A percentile compares a stretch with the other conserved stretches of the same genome.
Conservation (phyloP, 306 rosid species). For the Medicago lupulina region DNA sequence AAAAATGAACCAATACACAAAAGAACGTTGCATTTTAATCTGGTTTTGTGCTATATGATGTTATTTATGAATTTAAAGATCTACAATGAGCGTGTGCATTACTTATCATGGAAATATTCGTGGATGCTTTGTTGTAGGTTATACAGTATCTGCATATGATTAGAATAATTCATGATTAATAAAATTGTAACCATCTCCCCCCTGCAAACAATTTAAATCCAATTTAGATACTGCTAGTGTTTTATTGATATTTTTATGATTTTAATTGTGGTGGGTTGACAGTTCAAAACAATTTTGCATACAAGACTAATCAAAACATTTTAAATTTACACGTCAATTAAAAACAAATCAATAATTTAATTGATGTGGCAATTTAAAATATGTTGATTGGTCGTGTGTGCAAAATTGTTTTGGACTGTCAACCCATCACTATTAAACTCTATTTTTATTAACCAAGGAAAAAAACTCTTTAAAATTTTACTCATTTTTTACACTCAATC, state of each 20-base stretch:
- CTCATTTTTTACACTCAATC: not conserved
- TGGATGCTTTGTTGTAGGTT: slow-evolving; percentile 13
- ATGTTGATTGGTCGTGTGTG: too few relatives aligned
- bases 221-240: not conserved
- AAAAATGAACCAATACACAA: slow-evolving; percentile 42
- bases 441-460: not conserved
- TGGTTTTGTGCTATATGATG: slow-evolving; percentile 24
- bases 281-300: too few relatives aligned
- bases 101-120: slow-evolving; percentile 3
- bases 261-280: too few relatives aligned
- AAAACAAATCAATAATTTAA: too few relatives aligned
- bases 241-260: not conserved
- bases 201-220: not conserved
- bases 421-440: too few relatives aligned
- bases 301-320: too few relatives aligned
- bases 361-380: too few relatives aligned
- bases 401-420: too few relatives aligned
- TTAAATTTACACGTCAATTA: too few relatives aligned
- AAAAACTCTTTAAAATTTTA: not conserved
- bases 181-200: not conserved
- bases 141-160: not conserved
- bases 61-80: slow-evolving; percentile 17
- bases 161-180: slow-evolving; percentile 5
- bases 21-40: slow-evolving; percentile 8
- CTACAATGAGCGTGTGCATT: not conserved